Base-by-base conservation (phyloP, 352 stramenopile genomes). In the Phytophthora chlamydospora region DNA sequence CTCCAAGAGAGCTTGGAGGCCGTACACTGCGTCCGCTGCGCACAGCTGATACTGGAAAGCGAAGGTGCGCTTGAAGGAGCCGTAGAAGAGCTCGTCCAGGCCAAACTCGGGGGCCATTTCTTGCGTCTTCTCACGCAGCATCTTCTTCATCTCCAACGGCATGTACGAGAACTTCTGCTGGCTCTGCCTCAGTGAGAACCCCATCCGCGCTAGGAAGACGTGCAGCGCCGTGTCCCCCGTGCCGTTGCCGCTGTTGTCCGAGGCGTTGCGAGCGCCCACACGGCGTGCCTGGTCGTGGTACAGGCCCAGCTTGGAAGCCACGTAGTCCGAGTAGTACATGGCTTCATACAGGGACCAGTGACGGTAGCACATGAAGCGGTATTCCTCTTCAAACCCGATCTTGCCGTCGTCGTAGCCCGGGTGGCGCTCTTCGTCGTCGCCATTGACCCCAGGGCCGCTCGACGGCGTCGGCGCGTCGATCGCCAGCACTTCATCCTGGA, bases 201-300 rank as follows among this genome's bases (percentile, higher is more conserved):
- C 97, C 96, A 99, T 99, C 53, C 98, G 98, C 4, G 97, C 97
- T 21, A 99, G 76, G 58, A 99, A 91, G 43, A 98, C 92, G 58
- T 97, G 83, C 21, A 98, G 69, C 11, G 78, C 74, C 7, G 86
- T 90, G 50, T 94, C 85, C 21, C 89, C 88, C 9, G 77, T 60
- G 1, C 62, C 63, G 6, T 62, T 72, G 9, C 54, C 67, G 27
- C 43, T 63, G 1, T 51, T 55, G 12, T 56, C 75, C 3, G 71
- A 61, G 0, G 81, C 77, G 68, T 75, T 87, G 71, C 75, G 88
- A 1, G 82, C 78, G 14, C 82, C 82, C 41, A 91, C 75, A 32
- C 82, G 80, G 3, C 80, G 66, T 17, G 76, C 78, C 40, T 89
- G 82, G 27, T 89, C 78, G 36, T 89, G 66, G 46, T 90, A 91